phyloP scores from a whole-genome alignment of 2,329 filamentous ascomycete genomes.

The Chaetomium sp. region DNA sequence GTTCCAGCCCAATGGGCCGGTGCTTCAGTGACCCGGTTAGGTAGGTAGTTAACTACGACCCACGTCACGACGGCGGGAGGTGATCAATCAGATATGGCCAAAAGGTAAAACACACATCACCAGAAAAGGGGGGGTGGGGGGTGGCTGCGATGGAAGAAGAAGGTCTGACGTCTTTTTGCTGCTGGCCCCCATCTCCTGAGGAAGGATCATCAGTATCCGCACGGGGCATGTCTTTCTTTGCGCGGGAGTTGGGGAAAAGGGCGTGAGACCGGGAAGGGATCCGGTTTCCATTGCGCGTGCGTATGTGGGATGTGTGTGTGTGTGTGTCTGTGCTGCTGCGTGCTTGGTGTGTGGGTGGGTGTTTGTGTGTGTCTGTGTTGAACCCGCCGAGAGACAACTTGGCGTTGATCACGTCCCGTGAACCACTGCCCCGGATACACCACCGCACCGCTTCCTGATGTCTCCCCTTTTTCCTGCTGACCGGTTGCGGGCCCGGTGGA shows the following conservation, averaged over 20 bases:
- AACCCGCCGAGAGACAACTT: background rate
- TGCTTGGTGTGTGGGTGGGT: background rate
- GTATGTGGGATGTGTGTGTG: background rate
- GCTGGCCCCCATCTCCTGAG: background rate
- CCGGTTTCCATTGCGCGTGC: background rate
- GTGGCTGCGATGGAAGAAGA: background rate
- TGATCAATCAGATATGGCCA: background rate
- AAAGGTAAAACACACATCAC: background rate
- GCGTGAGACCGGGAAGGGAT: background rate
- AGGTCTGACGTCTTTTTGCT: background rate
- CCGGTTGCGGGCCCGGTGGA: background rate
- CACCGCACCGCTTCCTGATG: background rate
- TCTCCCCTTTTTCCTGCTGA: background rate
- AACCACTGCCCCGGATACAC: constrained; percentile 2
- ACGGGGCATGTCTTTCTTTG: background rate
- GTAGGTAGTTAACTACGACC: background rate
- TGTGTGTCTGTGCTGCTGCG: background rate
- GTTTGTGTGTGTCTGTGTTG: background rate
- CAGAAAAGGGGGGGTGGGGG: background rate
- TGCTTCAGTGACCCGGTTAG: background rate
- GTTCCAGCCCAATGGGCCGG: background rate
- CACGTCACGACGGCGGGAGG: background rate
- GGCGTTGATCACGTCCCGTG: background rate
- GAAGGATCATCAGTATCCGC: background rate
- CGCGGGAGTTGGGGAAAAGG: background rate